Evolutionary conservation across 441 rosid genomes (phyloP), one percentile per base, ranked within the genome.

Genomic region (Breynia disticha): DNA sequence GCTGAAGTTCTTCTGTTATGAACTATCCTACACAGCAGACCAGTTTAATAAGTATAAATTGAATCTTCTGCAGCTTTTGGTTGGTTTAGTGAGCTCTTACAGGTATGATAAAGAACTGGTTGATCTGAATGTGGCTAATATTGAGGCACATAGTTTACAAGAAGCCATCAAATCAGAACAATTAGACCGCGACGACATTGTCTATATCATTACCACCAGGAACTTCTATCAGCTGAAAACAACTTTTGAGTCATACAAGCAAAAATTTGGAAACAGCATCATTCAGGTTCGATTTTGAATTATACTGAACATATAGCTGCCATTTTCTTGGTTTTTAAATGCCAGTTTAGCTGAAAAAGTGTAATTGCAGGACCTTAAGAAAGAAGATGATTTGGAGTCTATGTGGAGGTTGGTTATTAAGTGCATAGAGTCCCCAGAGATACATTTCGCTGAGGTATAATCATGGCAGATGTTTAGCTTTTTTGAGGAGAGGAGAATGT

Each of bases 381-480:
- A 32, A 57, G 75, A 77, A 7, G 82, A 76, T 42, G 85, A 79
- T 54, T 35, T 84, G 57, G 80, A 68, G 69, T 65, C 72, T 62
- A 65, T 91, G 12, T 38, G 82, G 72, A 55, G 64, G 61, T 67
- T 62, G 61, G 78, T 67, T 11, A 65, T 84, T 43, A 54, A 61
- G 44, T 86, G 95, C 67, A 65, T 86, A 58, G 79, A 77, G 14
- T 63, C 60, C 46, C 98, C 98, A 1, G 91, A 80, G 73, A 83
- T 72, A 67, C 87, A 91, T 67, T 88, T 91, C 47, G 97, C 97
- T 43, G 76, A 82, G 91, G 97, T 84, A 56, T 64, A 46, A 7
- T 4, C 15, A 13, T 50, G 32, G 13, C n/a, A 2, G 7, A 16
- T 50, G 11, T 20, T 32, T 10, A 32, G 16, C 22, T 48, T 17